Percentiles rank a stretch among this genome's conserved stretches.
Conservation (phyloP, 2,329 filamentous ascomycete species). For the Ophiostoma tasmaniense region DNA sequence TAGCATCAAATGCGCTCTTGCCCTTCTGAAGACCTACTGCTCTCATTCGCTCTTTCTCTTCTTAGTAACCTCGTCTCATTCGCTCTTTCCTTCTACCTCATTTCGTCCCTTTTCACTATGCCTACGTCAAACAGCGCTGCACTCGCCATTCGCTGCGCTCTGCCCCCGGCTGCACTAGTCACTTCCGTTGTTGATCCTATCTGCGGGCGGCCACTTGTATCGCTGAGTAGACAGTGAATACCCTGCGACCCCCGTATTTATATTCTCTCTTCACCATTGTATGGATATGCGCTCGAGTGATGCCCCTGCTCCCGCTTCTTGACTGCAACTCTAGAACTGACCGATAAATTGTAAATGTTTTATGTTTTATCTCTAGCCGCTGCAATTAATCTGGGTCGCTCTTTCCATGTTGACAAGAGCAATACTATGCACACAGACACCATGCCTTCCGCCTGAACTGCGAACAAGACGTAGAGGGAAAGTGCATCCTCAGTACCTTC, state of each 20-base stretch:
- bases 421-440: constrained; percentile 9
- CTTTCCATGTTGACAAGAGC: constrained; percentile 7
- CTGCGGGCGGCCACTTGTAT: constrained; percentile 6
- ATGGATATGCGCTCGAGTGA: constrained; percentile 7
- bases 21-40: too few species aligned
- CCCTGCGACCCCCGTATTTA: not conserved
- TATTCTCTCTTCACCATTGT: constrained; percentile 6
- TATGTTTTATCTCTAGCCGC: constrained; percentile 12
- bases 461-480: constrained; percentile 6
- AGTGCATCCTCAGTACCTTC: constrained; percentile 11
- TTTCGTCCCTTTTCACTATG: not conserved
- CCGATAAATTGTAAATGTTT: not conserved
- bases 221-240: not conserved
- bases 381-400: constrained; percentile 12
- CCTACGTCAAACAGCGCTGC: not conserved
- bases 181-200: constrained; percentile 9
- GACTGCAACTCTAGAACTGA: not conserved
- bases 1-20: constrained; percentile 4
- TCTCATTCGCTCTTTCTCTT: not conserved
- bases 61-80: too few species aligned
- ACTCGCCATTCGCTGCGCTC: not conserved
- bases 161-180: constrained; percentile 6
- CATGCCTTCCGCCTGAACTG: not conserved
- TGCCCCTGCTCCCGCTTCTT: constrained; percentile 1
- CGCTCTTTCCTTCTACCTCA: not conserved